Evolutionary conservation across 768 basidiomycete species (phyloP).

Genomic region (Leucocoprinus leucothites): DNA sequence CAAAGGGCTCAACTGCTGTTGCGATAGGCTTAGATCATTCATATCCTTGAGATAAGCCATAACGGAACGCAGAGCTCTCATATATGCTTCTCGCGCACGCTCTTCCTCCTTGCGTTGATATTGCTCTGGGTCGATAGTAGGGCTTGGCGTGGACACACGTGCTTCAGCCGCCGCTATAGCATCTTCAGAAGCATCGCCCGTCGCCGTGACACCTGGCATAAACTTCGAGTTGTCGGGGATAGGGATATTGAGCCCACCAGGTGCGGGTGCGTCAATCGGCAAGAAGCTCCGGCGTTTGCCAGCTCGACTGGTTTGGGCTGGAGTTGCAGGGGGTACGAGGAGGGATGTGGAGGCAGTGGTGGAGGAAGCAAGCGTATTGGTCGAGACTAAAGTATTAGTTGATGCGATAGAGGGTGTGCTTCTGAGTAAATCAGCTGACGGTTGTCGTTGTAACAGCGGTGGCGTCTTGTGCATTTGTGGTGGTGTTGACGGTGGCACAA

Average conservation of each 20-base stretch:
- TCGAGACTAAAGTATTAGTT: conserved; percentile 8
- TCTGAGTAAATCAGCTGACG: conserved; percentile 26
- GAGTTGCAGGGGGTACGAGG: conserved; percentile 40
- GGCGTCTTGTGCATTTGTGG: conserved; percentile 16
- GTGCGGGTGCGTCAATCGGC: conserved; percentile 71
- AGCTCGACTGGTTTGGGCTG: conserved; percentile 44
- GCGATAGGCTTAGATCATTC: conserved; percentile 81
- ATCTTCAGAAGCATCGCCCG: conserved; percentile 24
- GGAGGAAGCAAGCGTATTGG: conserved; percentile 7
- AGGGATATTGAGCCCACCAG: conserved; percentile 55
- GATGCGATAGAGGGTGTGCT: conserved; percentile 18
- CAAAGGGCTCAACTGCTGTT: conserved; percentile 56
- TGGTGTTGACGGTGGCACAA: conserved; percentile 30
- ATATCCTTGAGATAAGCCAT: conserved; percentile 97
- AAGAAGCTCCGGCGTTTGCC: conserved; percentile 86
- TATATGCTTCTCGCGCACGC: conserved; percentile 65
- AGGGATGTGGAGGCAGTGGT: conserved; percentile 28
- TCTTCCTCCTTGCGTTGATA: conserved; percentile 66
- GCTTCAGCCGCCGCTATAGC: conserved; percentile 8
- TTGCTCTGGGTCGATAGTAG: conserved; percentile 45
- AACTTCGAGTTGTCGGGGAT: conserved; percentile 65
- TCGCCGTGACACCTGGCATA: conserved; percentile 46
- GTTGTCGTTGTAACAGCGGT: conserved; percentile 19
- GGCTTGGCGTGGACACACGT: conserved; percentile 41
- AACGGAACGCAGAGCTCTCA: conserved; percentile 80